A percentile compares a stretch with the other conserved stretches of the same genome.
Conservation (phyloP, 306 rosid genomes). For the Prunus fruticosa region DNA sequence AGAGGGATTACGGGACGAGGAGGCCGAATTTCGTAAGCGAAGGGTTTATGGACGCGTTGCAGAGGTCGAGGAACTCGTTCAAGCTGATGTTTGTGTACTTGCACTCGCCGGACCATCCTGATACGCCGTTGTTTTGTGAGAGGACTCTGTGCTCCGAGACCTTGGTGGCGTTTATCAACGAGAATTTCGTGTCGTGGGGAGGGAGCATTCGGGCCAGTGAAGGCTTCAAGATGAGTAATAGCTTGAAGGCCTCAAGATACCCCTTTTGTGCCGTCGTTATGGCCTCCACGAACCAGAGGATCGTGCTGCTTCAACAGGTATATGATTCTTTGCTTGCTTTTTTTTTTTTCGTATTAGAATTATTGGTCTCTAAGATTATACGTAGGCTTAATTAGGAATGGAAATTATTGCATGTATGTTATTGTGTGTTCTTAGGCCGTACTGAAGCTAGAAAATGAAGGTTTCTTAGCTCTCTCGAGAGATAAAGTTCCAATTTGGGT, state of each 20-base stretch:
- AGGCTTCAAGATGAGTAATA: slow-evolving; percentile 97
- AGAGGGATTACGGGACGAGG: slow-evolving; percentile 61
- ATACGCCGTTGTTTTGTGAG: slow-evolving; percentile 76
- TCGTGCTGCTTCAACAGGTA: slow-evolving; percentile 93
- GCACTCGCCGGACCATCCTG: slow-evolving; percentile 97
- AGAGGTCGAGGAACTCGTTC: slow-evolving; percentile 70
- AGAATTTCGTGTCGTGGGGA: slow-evolving; percentile 94
- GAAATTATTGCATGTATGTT: not conserved
- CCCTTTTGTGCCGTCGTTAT: slow-evolving; percentile 95
- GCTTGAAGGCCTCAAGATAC: slow-evolving; percentile 86
- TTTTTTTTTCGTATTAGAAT: not conserved
- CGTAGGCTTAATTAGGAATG: not conserved
- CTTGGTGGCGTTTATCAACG: slow-evolving; percentile 60
- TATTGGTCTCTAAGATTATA: not conserved
- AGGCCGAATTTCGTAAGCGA: slow-evolving; percentile 72
- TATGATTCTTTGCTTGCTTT: not conserved
- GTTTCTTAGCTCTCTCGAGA: not conserved
- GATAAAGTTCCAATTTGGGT: not conserved
- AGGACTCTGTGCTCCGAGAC: slow-evolving; percentile 73
- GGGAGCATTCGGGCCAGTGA: slow-evolving; percentile 88
- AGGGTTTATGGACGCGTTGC: slow-evolving; percentile 90
- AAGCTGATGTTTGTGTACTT: slow-evolving; percentile 81
- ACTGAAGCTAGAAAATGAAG: not conserved
- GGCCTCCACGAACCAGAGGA: slow-evolving; percentile 93
- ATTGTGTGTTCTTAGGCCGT: not conserved